Conservation (phyloP, 2,329 filamentous ascomycete genomes). For the Diplodia sapinea region DNA sequence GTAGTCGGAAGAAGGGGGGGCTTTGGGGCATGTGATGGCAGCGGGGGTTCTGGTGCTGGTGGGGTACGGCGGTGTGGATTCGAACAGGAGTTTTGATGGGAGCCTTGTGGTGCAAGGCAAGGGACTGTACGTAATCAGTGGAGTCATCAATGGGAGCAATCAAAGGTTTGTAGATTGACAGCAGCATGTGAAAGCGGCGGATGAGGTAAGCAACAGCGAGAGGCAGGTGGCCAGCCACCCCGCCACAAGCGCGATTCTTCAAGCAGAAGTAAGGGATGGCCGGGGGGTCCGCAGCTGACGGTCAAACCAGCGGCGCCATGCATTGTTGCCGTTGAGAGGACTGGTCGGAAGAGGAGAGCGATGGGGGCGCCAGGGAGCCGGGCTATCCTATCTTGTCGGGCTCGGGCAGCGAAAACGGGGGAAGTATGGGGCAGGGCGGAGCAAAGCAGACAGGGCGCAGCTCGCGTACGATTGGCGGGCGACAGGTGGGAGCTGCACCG, state of each 20-base stretch:
- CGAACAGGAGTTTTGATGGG: slow-evolving; percentile 20
- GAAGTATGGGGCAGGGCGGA: no score
- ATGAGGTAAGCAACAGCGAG: not conserved
- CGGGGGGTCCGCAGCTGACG: no score
- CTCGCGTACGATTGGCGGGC: not conserved
- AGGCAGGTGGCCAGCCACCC: slow-evolving; percentile 10
- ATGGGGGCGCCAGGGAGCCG: not conserved
- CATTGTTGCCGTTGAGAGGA: not conserved
- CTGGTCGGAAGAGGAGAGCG: no score
- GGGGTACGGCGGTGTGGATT: not conserved
- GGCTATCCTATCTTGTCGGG: not conserved
- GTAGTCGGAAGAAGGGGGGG: not conserved
- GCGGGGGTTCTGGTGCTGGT: slow-evolving; percentile 16
- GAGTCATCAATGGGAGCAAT: slow-evolving; percentile 19
- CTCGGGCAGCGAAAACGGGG: not conserved
- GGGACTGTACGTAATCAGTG: slow-evolving; percentile 27
- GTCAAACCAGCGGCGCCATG: not conserved
- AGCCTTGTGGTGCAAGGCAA: slow-evolving; percentile 21
- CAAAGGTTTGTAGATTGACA: not conserved
- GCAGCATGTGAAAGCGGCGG: slow-evolving; percentile 13
- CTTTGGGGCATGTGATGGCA: slow-evolving; percentile 6
- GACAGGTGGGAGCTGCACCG: not conserved
- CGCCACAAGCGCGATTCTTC: slow-evolving; percentile 12
- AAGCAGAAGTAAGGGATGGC: not conserved
- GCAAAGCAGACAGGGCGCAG: no score